Evolutionary conservation across 768 basidiomycete genomes (phyloP), one percentile per base, ranked within the genome.

Genomic region (Suillus brevipes): DNA sequence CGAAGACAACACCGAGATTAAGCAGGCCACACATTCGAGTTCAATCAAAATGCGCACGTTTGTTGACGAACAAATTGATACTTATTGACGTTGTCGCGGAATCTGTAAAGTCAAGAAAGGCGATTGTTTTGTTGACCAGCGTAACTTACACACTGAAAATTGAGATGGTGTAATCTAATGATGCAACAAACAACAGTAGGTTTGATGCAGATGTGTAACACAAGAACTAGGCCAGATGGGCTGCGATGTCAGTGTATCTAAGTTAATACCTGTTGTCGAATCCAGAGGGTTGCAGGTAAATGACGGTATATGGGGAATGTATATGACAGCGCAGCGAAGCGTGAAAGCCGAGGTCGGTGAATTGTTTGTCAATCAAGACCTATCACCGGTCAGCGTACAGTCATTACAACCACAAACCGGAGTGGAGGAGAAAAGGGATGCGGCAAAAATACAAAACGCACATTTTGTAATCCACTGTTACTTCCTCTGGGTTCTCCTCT

Each of bases 391-490:
- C 84, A 90, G 89, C 79, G 79, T 80, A 78, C 76, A 37, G 43
- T 34, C 74, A 76, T 78, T 78, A 62, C 58, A 9, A 65, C 64
- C 63, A 53, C 47, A 64, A 47, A 53, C 63, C 60, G 55, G 65
- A 60, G 71, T 65, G 36, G 16, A 36, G 49, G 18, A 50, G 60
- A 60, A 72, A 65, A 57, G 64, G 63, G 52, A 45, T 60, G 56
- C 25, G 65, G 71, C 74, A 68, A 68, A 67, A 71, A 76, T 77
- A 72, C 68, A 72, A 71, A 67, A 89, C 92, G 87, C 84, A 95
- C 92, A 95, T 95, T 81, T 92, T 94, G 77, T 93, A 95, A 6
- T 89, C 80, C 69, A 92, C 81, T 38, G 70, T 78, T 62, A 18
- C 16, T 28, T 52, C 43, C 7, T 45, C 20, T 20, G 7, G 8